These are phyloP conservation scores for Solanum rostratum DNA, from an alignment of 257 asterid genomes.

Conservation along the genomic window DNA sequence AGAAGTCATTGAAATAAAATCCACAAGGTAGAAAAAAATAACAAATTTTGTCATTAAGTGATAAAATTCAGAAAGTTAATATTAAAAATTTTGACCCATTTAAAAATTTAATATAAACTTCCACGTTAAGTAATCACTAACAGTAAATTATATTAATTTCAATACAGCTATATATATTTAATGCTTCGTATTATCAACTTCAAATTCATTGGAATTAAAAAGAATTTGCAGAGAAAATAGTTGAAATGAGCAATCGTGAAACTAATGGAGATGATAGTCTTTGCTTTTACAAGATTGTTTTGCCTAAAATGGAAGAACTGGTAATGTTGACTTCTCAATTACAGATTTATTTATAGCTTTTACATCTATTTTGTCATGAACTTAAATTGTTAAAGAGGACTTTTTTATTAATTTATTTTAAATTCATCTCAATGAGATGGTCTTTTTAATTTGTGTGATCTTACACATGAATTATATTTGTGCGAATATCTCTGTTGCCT, in stretches of 20 bases:
- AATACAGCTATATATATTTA: neutral
- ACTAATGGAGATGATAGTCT: neutral
- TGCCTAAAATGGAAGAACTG: neutral
- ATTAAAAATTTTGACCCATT: too few relatives aligned
- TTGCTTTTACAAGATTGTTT: neutral
- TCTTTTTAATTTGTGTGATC: neutral
- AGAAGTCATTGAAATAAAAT: neutral
- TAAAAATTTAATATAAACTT: too few relatives aligned
- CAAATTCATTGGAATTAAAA: neutral
- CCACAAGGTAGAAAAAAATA: neutral
- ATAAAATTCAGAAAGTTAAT: too few relatives aligned
- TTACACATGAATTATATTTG: neutral
- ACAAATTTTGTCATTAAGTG: neutral
- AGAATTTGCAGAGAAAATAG: neutral
- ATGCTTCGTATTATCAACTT: neutral
- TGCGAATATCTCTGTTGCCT: neutral
- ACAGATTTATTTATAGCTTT: neutral
- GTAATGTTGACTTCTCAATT: neutral
- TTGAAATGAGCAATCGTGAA: neutral
- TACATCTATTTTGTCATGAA: neutral
- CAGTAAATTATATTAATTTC: neutral
- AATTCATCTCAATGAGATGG: neutral
- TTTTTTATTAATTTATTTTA: neutral
- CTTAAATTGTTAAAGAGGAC: neutral
- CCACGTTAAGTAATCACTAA: neutral